These are phyloP conservation scores for Talaromyces marneffei DNA, from an alignment of 2,329 filamentous ascomycete genomes.

Conservation along the genomic window DNA sequence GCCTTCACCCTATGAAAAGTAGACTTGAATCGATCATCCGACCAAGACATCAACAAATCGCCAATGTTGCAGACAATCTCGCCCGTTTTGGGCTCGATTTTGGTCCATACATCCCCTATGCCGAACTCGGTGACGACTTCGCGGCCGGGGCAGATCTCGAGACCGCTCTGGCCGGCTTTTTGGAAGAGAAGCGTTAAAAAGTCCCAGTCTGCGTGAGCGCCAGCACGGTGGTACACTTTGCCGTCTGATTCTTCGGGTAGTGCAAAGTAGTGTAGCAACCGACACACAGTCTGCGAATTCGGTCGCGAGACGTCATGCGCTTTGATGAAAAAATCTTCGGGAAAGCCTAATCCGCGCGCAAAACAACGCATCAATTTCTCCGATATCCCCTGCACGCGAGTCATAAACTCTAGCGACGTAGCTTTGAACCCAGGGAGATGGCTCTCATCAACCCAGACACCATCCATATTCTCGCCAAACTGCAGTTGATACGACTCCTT, in stretches of 20 bases:
- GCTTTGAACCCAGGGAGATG: constrained; percentile 47
- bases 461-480: constrained; percentile 51
- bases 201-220: constrained; percentile 60
- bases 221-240: constrained; percentile 52
- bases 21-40: constrained; percentile 61
- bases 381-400: constrained; percentile 47
- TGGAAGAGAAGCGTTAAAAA: constrained; percentile 60
- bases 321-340: constrained; percentile 52
- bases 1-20: constrained; percentile 61
- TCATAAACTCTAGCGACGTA: constrained; percentile 49
- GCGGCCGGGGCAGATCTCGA: constrained; percentile 61
- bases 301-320: constrained; percentile 48
- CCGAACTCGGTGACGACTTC: constrained; percentile 57
- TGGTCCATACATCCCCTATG: constrained; percentile 57
- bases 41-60: constrained; percentile 62
- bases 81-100: constrained; percentile 50
- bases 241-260: constrained; percentile 33
- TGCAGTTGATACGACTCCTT: constrained; percentile 61
- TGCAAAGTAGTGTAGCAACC: constrained; percentile 54
- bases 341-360: constrained; percentile 52
- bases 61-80: constrained; percentile 62
- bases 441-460: constrained; percentile 48
- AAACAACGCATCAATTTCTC: constrained; percentile 56
- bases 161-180: constrained; percentile 52
- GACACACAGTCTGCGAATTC: constrained; percentile 51